Evolutionary conservation across 2,329 filamentous ascomycete species (phyloP), one percentile per base, ranked within the genome.

Genomic region (Macrophomina pseudophaseolina): DNA sequence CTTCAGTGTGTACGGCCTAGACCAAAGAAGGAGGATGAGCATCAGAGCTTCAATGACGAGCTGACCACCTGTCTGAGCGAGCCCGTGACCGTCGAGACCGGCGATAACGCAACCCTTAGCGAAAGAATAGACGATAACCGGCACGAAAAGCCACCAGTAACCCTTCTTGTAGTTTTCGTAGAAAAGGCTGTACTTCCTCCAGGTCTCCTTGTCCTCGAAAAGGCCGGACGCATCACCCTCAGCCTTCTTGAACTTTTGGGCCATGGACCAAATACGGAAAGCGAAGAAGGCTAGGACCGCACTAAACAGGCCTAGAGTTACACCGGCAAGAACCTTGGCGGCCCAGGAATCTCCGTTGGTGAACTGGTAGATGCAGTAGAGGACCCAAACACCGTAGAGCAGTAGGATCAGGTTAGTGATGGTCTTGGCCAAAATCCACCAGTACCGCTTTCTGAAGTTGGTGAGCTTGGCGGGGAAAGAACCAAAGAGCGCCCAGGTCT

Each of bases 71-170:
- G 91, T 90, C 81, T 99, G 95, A 5, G 86, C 81, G 78, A 97
- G 86, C 58, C 94, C 95, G 75, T 97, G 88, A 12, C 93, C 93
- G 74, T 97, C 91, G 51, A 88, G 92, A 35, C 88, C 91, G 14
- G 94, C 94, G 70, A 98, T 89, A 67, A 94, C 88, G 68, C 89
- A 90, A 65, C 94, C 94, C 81, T 95, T 95, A 75, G 88, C 90
- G 75, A 97, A 93, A 83, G 94, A 91, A 83, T 98, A 98, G 70
- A 93, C 68, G 74, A 98, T 97, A 68, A 87, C 84, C 0, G 95
- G 95, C 14, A 98, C 86, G 76, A 99, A 98, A 30, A 97, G 81
- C 94, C 94, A 98, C 95, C 95, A 99, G 83, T 94, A 97, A 72
- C 90, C 88, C 79, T 91, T 93, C 82, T 93, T 93, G 85, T 97